Base-by-base conservation (phyloP, 2,329 filamentous ascomycete genomes). In the Penicillium paneum region DNA sequence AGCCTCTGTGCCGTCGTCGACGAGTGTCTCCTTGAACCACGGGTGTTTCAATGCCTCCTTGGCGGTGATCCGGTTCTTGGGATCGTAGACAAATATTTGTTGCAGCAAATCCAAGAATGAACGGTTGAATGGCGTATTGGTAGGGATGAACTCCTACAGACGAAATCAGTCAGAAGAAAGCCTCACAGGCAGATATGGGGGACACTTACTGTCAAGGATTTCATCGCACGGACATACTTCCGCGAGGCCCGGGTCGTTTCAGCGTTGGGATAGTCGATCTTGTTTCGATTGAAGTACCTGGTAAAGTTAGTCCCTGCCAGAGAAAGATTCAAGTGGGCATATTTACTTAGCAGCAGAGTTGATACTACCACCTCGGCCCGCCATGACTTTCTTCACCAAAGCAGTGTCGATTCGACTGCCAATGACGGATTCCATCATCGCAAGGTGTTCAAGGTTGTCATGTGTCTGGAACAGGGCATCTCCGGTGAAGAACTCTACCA, bases 181-280 rank as follows among this genome's bases (percentile, higher is more conserved):
- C 6, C 11, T 8, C 3, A 26, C 19, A 26, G 45, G 19, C 32
- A 59, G 8, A 29, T 35, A 31, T 31, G 5, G 28, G 35, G 19
- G 7, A 55, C 11, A 59, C 81, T 64, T 78, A 85, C 82, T 51
- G 78, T 75, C 50, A 85, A 74, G 59, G 78, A 78, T 72, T 86
- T 87, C 84, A 87, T 87, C n/a, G 82, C 83, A 63, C 82, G 82
- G 56, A 87, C 84, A 64, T 86, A 87, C 72, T 86, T 87, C 63
- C 78, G 80, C 21, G 83, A 86, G 24, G 83, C 81, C 60, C 83
- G 81, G 13, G 83, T 81, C 1, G 84, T 87, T 47, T 87, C 84
- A 7, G 72, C 72, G 59, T 85, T 84, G 0, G 84, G 84, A 64
- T 87, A 87, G 63, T 85, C 82, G 34, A 87, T 76, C 64, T 80